phyloP scores from a whole-genome alignment of 2,329 filamentous ascomycete genomes.

The Penicillium brasilianum region DNA sequence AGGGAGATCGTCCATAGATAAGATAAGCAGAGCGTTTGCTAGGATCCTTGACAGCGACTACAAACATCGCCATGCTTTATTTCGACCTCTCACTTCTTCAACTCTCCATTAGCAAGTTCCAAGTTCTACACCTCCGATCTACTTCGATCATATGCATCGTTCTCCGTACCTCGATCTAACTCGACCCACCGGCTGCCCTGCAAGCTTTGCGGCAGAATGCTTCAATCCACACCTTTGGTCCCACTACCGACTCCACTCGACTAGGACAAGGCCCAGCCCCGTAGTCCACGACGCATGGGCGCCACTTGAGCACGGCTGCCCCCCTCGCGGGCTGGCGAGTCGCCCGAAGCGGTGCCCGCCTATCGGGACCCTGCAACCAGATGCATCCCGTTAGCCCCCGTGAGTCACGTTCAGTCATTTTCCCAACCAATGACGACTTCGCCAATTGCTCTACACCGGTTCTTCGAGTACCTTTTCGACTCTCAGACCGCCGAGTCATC shows the following conservation, averaged over 20 bases:
- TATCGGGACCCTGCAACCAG: background rate
- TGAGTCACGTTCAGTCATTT: constrained; percentile 19
- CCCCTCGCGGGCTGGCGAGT: background rate
- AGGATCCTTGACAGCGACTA: background rate
- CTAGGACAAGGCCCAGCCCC: background rate
- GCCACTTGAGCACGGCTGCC: constrained; percentile 4
- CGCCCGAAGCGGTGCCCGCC: constrained; percentile 11
- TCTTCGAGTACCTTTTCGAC: background rate
- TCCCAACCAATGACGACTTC: constrained; percentile 5
- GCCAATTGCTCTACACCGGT: constrained; percentile 2
- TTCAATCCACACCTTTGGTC: background rate
- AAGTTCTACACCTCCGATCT: background rate
- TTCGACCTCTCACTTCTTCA: background rate
- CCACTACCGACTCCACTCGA: background rate
- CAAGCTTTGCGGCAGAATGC: background rate
- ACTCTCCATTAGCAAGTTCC: background rate
- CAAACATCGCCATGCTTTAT: background rate
- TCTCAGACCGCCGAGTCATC: constrained; percentile 4
- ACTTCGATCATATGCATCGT: background rate
- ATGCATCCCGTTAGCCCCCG: constrained; percentile 9
- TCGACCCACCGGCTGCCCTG: background rate
- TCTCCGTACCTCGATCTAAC: constrained; percentile 1
- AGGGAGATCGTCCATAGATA: too few relatives aligned
- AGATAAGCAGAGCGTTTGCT: background rate
- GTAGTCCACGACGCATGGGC: constrained; percentile 10